A percentile compares a stretch with the other conserved stretches of the same genome.
These are phyloP conservation scores for Trichosanthes cucumerina DNA, from an alignment of 306 rosid species.

Conservation along the genomic window DNA sequence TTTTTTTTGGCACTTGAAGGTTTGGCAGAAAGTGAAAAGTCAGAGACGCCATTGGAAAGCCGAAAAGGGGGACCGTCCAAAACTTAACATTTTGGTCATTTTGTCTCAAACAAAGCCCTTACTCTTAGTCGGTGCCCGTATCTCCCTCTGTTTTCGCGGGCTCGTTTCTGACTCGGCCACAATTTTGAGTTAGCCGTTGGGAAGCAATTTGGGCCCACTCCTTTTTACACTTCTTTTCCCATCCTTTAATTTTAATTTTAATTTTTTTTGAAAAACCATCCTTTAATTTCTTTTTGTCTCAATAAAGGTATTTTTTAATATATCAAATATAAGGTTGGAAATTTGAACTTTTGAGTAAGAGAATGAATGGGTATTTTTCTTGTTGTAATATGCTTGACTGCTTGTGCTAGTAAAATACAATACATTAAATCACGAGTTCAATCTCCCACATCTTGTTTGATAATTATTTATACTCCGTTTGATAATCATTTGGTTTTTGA, in stretches of 20 bases:
- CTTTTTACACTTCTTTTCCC: not conserved
- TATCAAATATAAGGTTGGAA: no score
- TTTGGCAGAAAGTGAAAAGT: not conserved
- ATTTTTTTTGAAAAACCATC: no score
- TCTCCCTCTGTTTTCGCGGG: not conserved
- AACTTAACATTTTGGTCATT: not conserved
- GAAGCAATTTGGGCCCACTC: not conserved
- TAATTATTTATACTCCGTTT: no score
- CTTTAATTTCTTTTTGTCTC: not conserved
- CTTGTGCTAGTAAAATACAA: no score
- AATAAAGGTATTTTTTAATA: not conserved
- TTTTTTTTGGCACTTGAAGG: no score
- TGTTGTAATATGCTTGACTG: no score
- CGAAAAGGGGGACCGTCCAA: not conserved
- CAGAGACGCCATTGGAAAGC: not conserved
- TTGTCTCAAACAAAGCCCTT: not conserved
- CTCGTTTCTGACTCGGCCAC: constrained; percentile 2
- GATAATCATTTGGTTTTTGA: no score
- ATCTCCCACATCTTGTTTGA: no score
- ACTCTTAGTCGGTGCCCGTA: not conserved
- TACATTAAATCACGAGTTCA: no score
- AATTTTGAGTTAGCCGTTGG: not conserved
- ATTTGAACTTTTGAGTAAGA: no score
- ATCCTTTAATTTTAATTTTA: no score
- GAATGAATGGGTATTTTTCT: no score